These are phyloP conservation scores for Amanita inopinata DNA, from an alignment of 768 basidiomycete species.

Conservation along the genomic window DNA sequence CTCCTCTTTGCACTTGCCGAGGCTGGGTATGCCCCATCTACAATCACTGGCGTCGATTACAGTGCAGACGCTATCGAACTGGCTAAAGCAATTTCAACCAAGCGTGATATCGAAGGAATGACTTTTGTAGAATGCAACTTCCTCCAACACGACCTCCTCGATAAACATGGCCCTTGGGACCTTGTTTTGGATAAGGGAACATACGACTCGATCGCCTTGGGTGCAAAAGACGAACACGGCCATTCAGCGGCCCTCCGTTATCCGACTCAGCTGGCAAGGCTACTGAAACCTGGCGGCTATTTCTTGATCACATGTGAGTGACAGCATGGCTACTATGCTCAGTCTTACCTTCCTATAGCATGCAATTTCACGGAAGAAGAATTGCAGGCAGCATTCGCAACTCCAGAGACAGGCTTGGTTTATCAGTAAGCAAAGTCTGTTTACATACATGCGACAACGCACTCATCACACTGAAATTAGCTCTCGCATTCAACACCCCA, in stretches of 20 bases:
- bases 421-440: constrained; percentile 49
- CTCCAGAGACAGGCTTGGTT: constrained; percentile 34
- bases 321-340: neutral
- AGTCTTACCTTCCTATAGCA: constrained; percentile 27
- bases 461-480: constrained; percentile 24
- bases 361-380: constrained; percentile 85
- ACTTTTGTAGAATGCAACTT: constrained; percentile 59
- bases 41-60: constrained; percentile 66
- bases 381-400: constrained; percentile 43
- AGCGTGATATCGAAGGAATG: constrained; percentile 32
- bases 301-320: constrained; percentile 76
- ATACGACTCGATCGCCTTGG: constrained; percentile 76
- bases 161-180: constrained; percentile 44
- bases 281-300: constrained; percentile 57
- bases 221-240: constrained; percentile 45
- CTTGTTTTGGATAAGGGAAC: constrained; percentile 83
- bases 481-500: constrained; percentile 64
- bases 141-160: constrained; percentile 40
- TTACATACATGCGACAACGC: neutral
- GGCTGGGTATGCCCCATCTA: constrained; percentile 46
- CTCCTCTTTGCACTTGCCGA: constrained; percentile 63
- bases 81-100: constrained; percentile 43
- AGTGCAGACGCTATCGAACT: constrained; percentile 62
- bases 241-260: constrained; percentile 47
- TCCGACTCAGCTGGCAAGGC: constrained; percentile 40